Evolutionary conservation across 1,284 basidiomycete species (phyloP).

Genomic region (Moesziomyces aphidis): DNA sequence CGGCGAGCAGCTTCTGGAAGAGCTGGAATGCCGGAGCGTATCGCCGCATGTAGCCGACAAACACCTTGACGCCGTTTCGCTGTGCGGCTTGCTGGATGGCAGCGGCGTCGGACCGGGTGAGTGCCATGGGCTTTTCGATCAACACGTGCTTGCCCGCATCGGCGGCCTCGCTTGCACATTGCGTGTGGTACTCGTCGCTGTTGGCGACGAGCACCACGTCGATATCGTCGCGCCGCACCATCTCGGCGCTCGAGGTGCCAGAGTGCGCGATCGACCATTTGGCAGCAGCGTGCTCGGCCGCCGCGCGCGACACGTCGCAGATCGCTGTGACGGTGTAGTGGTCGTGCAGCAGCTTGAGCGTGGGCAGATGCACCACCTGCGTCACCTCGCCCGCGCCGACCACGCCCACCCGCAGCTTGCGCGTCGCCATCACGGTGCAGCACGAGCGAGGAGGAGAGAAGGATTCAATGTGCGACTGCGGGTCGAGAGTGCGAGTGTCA

Average conservation of each 20-base stretch:
- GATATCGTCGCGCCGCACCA: constrained; percentile 58
- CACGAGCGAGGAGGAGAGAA: neutral
- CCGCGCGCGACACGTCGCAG: constrained; percentile 63
- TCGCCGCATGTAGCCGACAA: constrained; percentile 70
- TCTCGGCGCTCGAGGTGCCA: constrained; percentile 40
- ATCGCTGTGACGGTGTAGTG: constrained; percentile 63
- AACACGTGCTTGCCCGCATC: constrained; percentile 51
- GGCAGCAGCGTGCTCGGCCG: constrained; percentile 55
- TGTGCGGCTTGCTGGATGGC: constrained; percentile 33
- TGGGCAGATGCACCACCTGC: constrained; percentile 63
- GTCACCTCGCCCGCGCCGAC: constrained; percentile 62
- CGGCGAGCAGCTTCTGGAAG: constrained; percentile 66
- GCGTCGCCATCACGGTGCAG: neutral
- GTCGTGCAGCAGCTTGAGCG: constrained; percentile 54
- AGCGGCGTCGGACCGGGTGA: constrained; percentile 42
- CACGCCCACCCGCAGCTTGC: constrained; percentile 51
- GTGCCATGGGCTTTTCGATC: constrained; percentile 59
- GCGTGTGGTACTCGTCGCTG: constrained; percentile 51
- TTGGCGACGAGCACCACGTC: constrained; percentile 61
- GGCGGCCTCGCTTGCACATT: constrained; percentile 44
- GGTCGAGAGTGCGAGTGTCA: neutral
- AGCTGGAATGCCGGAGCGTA: constrained; percentile 68
- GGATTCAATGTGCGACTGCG: neutral
- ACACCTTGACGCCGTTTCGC: constrained; percentile 51
- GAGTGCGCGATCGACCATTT: constrained; percentile 65